phyloP scores from a whole-genome alignment of 1,139 yeast species.

The Casaregolazyma suthepensis region DNA sequence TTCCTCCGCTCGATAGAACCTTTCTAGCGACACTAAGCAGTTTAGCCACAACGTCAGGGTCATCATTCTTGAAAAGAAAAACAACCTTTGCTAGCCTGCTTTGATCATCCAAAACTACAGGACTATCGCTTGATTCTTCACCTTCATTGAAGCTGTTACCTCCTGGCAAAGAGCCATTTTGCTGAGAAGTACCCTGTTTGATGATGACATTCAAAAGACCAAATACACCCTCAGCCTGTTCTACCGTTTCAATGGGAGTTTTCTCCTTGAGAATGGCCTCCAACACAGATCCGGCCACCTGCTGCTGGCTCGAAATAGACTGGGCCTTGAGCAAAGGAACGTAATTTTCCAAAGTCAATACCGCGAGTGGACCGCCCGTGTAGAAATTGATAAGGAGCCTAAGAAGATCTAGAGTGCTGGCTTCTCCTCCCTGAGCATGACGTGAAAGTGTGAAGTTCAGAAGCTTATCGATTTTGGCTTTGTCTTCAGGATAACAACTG shows the following conservation, averaged over 20 bases:
- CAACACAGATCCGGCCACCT: constrained; percentile 33
- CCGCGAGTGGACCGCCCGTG: constrained; percentile 28
- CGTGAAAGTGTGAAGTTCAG: constrained; percentile 48
- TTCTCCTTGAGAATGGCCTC: constrained; percentile 28
- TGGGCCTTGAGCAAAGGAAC: constrained; percentile 35
- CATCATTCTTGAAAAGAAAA: constrained; percentile 49
- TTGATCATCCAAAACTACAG: constrained; percentile 14
- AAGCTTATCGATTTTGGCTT: constrained; percentile 55
- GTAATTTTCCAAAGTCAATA: constrained; percentile 33
- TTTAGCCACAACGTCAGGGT: constrained; percentile 48
- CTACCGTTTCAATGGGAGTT: constrained; percentile 25
- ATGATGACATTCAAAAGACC: constrained; percentile 36
- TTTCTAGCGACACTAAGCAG: constrained; percentile 52
- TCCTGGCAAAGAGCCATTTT: constrained; percentile 15
- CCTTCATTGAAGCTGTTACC: constrained; percentile 10
- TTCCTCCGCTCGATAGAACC: constrained; percentile 49
- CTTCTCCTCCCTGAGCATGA: constrained; percentile 31
- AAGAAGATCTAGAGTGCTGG: constrained; percentile 49
- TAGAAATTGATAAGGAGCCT: constrained; percentile 49
- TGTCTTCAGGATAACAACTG: constrained; percentile 59
- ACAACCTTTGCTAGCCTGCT: constrained; percentile 56
- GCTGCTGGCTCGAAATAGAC: constrained; percentile 33
- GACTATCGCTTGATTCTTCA: constrained; percentile 17
- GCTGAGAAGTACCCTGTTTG: constrained; percentile 19
- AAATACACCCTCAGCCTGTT: constrained; percentile 35